These are phyloP conservation scores for Trichoderma semiorbis DNA, from an alignment of 2,329 filamentous ascomycete species.

Conservation along the genomic window DNA sequence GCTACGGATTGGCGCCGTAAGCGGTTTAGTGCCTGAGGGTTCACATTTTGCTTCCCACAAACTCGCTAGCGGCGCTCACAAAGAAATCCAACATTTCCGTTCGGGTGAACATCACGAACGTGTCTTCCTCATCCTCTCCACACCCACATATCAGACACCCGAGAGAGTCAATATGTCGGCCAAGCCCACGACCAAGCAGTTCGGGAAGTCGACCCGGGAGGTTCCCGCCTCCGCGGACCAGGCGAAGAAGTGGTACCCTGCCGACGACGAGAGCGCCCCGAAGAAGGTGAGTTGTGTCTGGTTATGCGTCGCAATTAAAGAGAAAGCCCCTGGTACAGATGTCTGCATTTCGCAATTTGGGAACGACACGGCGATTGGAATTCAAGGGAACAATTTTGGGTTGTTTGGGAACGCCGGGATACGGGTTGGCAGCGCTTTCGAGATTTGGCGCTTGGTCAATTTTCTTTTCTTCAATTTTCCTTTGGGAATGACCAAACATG, in stretches of 20 bases:
- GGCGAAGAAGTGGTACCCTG: conserved; percentile 99
- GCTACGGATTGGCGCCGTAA: conserved; percentile 26
- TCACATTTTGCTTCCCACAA: conserved; percentile 45
- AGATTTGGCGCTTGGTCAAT: conserved; percentile 2
- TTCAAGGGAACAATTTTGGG: background rate
- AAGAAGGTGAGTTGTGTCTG: conserved; percentile 82
- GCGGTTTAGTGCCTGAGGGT: conserved; percentile 39
- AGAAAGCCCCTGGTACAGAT: background rate
- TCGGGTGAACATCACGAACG: conserved; percentile 37
- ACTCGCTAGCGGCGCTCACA: conserved; percentile 41
- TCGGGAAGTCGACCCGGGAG: conserved; percentile 92
- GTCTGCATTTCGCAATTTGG: conserved; percentile 11
- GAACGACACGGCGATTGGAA: conserved; percentile 8
- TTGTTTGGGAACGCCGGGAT: background rate
- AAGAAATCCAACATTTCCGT: conserved; percentile 39
- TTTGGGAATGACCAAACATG: background rate
- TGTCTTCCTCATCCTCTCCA: conserved; percentile 35
- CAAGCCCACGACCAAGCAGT: conserved; percentile 84
- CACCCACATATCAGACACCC: conserved; percentile 35
- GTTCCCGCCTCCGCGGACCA: conserved; percentile 84
- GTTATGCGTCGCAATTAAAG: conserved; percentile 22
- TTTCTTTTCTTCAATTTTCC: background rate
- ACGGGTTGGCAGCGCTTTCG: background rate
- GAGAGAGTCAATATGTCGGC: conserved; percentile 64
- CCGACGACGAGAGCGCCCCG: conserved; percentile 80